Conservation (phyloP, 768 basidiomycete species). For the Termitomyces sp. region DNA sequence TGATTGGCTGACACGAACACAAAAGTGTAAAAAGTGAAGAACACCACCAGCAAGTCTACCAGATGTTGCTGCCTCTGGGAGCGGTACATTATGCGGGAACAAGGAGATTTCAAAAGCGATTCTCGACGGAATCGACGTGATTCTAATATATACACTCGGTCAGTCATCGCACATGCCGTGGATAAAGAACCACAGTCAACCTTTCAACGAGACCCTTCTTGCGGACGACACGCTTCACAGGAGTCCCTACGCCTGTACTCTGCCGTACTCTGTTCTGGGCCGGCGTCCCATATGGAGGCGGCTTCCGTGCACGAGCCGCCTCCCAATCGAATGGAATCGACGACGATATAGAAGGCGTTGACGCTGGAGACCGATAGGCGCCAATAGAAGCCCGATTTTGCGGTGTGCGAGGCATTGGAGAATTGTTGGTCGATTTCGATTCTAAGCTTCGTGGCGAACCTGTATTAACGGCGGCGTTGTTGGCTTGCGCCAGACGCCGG, state of each 20-base stretch:
- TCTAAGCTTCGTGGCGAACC: constrained; percentile 32
- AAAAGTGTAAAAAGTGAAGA: constrained; percentile 67
- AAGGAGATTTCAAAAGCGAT: constrained; percentile 77
- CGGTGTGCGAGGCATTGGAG: constrained; percentile 33
- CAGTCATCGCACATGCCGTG: not conserved
- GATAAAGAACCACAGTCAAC: constrained; percentile 27
- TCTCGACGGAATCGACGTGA: constrained; percentile 60
- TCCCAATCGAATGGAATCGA: constrained; percentile 85
- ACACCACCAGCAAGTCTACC: constrained; percentile 60
- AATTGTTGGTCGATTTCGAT: constrained; percentile 10
- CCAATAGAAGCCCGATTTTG: constrained; percentile 46
- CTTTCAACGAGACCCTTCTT: constrained; percentile 61
- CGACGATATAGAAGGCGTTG: constrained; percentile 70
- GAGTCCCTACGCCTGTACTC: constrained; percentile 32
- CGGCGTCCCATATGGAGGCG: constrained; percentile 71
- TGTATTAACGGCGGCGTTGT: constrained; percentile 29
- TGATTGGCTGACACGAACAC: constrained; percentile 53
- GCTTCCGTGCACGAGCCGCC: constrained; percentile 63
- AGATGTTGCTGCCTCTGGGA: constrained; percentile 60
- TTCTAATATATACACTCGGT: constrained; percentile 28
- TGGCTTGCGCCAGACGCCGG: constrained; percentile 53
- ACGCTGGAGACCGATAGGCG: constrained; percentile 52
- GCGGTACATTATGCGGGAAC: constrained; percentile 76
- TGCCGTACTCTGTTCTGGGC: constrained; percentile 39
- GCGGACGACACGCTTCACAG: constrained; percentile 51